Evolutionary conservation across 2,329 filamentous ascomycete genomes (phyloP), one percentile per base, ranked within the genome.

Genomic region (Cytospora paraplurivora): DNA sequence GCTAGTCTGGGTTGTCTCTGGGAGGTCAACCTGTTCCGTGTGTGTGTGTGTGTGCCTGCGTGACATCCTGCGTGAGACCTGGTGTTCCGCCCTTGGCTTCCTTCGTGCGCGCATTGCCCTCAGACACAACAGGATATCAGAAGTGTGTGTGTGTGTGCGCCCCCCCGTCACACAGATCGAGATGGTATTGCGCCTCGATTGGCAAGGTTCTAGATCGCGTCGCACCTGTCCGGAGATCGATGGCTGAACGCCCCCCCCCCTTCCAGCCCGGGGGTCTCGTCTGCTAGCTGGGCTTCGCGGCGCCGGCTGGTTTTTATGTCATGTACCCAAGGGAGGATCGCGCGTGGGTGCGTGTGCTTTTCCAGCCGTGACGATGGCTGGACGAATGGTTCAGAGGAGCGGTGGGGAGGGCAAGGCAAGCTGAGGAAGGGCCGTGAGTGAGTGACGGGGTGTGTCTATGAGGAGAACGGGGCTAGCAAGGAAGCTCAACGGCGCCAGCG

Each of bases 201-300:
- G 52, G 51, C 52, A 61, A 52, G 57, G 62, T 61, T 62, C 58
- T 51, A 63, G 63, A 63, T 65, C 60, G 34, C 60, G 63, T 65
- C 52, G 56, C 51, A 65, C 63, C 62, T 35, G 47, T 32, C n/a
- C n/a, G 17, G 15, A 21, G 44, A 56, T 44, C 53, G 58, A 51
- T 51, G 21, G 56, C 62, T 17, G 52, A 27, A 55, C 56, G 44
- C 52, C 61, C n/a, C 41, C 53, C 27, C 27, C 27, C 27, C 27
- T 4, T 27, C 27, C 27, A 27, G 27, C 27, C 27, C 27, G 27
- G 4, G 27, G 27, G 27, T 27, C 27, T 27, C 27, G 2, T 4
- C 27, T 27, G 7, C 17, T 34, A 33, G 44, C 27, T 8, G 53
- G 27, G 56, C 38, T 41, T 44, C 47, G 41, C 19, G 52, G 37